Conservation (phyloP, 306 rosid genomes). For the Vigna trinervia region DNA sequence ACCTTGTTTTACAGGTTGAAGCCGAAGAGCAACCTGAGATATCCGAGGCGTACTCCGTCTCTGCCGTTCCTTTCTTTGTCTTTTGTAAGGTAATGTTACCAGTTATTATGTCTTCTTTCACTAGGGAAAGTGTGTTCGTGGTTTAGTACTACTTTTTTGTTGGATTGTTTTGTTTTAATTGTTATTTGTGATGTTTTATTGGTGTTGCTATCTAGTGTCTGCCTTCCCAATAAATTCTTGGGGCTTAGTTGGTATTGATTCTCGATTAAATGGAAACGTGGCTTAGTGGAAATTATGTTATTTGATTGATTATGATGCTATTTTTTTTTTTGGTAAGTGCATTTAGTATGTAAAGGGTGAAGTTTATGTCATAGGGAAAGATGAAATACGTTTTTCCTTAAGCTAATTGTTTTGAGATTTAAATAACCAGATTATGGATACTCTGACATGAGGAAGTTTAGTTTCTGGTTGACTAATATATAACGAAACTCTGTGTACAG, state of each 20-base stretch:
- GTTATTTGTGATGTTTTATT: neutral
- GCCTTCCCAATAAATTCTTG: neutral
- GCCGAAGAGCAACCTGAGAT: slow-evolving; percentile 95
- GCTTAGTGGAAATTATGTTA: neutral
- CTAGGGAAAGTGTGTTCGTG: neutral
- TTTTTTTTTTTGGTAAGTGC: slow-evolving; percentile 2
- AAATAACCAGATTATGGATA: too few species aligned
- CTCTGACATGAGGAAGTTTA: too few species aligned
- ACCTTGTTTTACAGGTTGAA: slow-evolving; percentile 66
- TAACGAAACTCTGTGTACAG: neutral
- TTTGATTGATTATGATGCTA: neutral
- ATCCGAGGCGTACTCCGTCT: slow-evolving; percentile 82
- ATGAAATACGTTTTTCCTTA: too few species aligned
- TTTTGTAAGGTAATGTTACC: slow-evolving; percentile 65
- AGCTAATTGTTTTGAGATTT: too few species aligned
- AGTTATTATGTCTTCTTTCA: neutral
- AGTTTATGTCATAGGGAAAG: too few species aligned
- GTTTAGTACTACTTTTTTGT: neutral
- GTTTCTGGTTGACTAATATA: too few species aligned
- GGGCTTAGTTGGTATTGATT: neutral
- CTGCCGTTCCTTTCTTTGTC: slow-evolving; percentile 91
- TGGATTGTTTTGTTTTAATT: neutral
- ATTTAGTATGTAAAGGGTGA: too few species aligned
- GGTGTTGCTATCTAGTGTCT: neutral
- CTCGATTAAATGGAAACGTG: neutral